A percentile compares a stretch with the other conserved stretches of the same genome.
Conservation (phyloP, 768 basidiomycete genomes). For the Xanthoconium purpureum region DNA sequence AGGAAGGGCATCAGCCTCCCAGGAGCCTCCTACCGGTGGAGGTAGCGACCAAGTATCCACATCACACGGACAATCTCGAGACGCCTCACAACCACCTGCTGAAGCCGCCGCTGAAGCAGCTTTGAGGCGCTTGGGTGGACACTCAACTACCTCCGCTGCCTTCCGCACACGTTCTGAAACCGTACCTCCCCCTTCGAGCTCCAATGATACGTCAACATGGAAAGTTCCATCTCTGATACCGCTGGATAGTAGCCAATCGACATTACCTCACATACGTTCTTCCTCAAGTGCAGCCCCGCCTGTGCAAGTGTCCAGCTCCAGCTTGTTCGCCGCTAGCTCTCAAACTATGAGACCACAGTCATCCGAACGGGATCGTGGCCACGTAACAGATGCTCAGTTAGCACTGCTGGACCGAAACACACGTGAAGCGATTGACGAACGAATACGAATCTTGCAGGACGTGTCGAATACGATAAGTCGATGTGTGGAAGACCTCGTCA, state of each 20-base stretch:
- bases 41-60: background rate
- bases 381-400: slow-evolving; percentile 52
- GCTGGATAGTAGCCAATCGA: slow-evolving; percentile 11
- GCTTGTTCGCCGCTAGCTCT: background rate
- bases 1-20: slow-evolving; percentile 1
- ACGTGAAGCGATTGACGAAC: slow-evolving; percentile 81
- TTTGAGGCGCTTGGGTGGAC: slow-evolving; percentile 44
- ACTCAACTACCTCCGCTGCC: slow-evolving; percentile 9
- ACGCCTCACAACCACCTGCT: slow-evolving; percentile 32
- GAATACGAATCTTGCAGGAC: slow-evolving; percentile 72
- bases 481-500: slow-evolving; percentile 76
- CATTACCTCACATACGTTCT: slow-evolving; percentile 7
- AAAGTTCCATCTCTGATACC: slow-evolving; percentile 27
- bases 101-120: slow-evolving; percentile 70
- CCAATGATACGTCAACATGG: slow-evolving; percentile 17
- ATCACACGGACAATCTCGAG: slow-evolving; percentile 10
- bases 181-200: slow-evolving; percentile 1
- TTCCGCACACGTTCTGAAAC: slow-evolving; percentile 7
- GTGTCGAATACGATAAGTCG: slow-evolving; percentile 71
- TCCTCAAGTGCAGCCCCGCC: slow-evolving; percentile 4
- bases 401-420: slow-evolving; percentile 62
- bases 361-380: slow-evolving; percentile 35
- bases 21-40: slow-evolving; percentile 8
- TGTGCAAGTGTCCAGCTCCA: background rate
- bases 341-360: slow-evolving; percentile 13